Conservation (phyloP, 1,284 basidiomycete genomes). For the Coriolopsis trogii region DNA sequence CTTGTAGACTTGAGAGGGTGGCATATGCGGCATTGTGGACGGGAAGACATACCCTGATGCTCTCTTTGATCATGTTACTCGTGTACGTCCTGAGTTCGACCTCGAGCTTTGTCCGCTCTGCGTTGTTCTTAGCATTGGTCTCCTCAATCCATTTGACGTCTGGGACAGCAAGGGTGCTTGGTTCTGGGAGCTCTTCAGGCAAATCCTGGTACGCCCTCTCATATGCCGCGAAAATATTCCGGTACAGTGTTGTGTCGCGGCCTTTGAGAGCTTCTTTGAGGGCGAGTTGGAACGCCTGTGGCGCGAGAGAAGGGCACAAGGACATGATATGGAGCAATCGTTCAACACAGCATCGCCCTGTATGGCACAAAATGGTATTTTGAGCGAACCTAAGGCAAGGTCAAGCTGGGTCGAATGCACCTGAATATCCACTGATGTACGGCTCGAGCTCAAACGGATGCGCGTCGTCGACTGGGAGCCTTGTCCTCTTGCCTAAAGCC, state of each 20-base stretch:
- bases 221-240: slow-evolving; percentile 56
- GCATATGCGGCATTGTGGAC: neutral
- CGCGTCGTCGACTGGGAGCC: slow-evolving; percentile 63
- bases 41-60: slow-evolving; percentile 69
- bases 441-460: slow-evolving; percentile 82
- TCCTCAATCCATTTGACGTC: slow-evolving; percentile 71
- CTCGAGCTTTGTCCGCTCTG: slow-evolving; percentile 76
- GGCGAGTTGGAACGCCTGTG: slow-evolving; percentile 68
- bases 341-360: slow-evolving; percentile 71
- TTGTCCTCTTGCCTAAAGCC: slow-evolving; percentile 18
- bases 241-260: slow-evolving; percentile 64
- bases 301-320: slow-evolving; percentile 65
- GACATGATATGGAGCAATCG: slow-evolving; percentile 69
- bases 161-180: slow-evolving; percentile 48
- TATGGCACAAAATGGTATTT: neutral
- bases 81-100: slow-evolving; percentile 89
- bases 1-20: slow-evolving; percentile 1
- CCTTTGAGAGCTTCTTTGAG: slow-evolving; percentile 62
- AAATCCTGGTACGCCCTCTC: slow-evolving; percentile 48
- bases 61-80: slow-evolving; percentile 94
- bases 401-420: slow-evolving; percentile 37
- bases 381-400: neutral
- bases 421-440: slow-evolving; percentile 65
- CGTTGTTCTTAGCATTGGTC: slow-evolving; percentile 57
- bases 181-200: slow-evolving; percentile 48